Base-by-base conservation (phyloP, 83 land plant species). In the Larix sibirica region DNA sequence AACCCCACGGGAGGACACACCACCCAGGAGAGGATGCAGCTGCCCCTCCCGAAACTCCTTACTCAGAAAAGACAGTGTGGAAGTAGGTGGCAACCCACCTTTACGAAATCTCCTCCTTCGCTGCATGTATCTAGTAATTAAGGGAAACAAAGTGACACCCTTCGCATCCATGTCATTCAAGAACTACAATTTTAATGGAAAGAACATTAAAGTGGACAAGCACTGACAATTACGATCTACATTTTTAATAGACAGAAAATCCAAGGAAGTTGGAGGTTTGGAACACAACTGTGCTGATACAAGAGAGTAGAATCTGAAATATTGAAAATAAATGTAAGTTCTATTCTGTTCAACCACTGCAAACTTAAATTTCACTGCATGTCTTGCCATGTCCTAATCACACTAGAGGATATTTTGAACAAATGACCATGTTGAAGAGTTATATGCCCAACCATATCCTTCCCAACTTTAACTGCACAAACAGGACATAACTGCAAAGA, bases 351-450 rank as follows among this genome's bases (percentile, higher is more conserved):
- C 71, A 68, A 31, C 38, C 40, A 68, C 40, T 16, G 4, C 31
- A 68, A 33, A 68, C 17, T 1, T 68, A 68, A 6, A 31, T 31
- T 17, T 9, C 38, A 76, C 14, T 31, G 0, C 14, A 63, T 80
- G 63, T 38, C 28, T 50, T 62, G 26, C 4, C 33, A 63, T 65
- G 10, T 33, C 13, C 62, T 3, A 9, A n/a, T 44, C 17, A 62
- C 7, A 60, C 9, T 1, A 86, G 88, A 94, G 98, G 98, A 96
- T 96, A 96, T 96, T 91, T 92, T 96, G 75, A 91, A 91, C 23
- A 94, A 83, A 61, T 85, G 88, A 31, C 86, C 95, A 89, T 96
- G 98, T 59, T 96, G 95, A 81, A 89, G 83, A 17, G 94, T 89
- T 83, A 94, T 90, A 70, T 96, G 98, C 1, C 94, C 96, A 81